A percentile compares a stretch with the other conserved stretches of the same genome.
These are phyloP conservation scores for Alternaria conjuncta DNA, from an alignment of 2,329 filamentous ascomycete species.

Conservation along the genomic window DNA sequence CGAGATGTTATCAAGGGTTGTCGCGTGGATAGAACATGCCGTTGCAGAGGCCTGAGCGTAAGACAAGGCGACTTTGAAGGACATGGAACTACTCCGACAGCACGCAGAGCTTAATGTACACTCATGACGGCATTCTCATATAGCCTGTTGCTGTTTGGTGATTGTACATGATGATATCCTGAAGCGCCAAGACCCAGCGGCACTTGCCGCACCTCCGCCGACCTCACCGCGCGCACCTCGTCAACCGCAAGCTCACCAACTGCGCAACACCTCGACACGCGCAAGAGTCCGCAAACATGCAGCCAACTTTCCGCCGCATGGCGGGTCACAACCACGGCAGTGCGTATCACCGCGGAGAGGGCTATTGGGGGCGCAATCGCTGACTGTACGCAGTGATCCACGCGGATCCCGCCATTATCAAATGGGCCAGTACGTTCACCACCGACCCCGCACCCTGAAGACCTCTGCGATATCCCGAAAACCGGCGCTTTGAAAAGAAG, in stretches of 20 bases:
- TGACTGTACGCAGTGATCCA: constrained; percentile 52
- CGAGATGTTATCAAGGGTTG: not conserved
- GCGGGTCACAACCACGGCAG: constrained; percentile 37
- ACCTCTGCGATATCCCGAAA: not conserved
- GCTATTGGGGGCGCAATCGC: constrained; percentile 23
- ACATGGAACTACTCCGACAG: no score
- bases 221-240: constrained; percentile 21
- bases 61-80: no score
- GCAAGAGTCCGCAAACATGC: constrained; percentile 18
- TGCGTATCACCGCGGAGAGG: constrained; percentile 12
- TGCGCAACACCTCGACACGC: constrained; percentile 13
- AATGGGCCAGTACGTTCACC: constrained; percentile 59
- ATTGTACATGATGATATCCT: not conserved
- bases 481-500: no score
- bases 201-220: constrained; percentile 19
- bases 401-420: constrained; percentile 63
- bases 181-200: constrained; percentile 28
- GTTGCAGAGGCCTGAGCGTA: no score
- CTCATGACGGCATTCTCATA: no score
- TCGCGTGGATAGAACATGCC: no score
- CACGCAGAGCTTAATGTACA: no score
- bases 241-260: constrained; percentile 16
- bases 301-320: constrained; percentile 30
- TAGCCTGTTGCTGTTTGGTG: not conserved
- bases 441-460: constrained; percentile 36